phyloP scores from a whole-genome alignment of 306 rosid species.

The Notholithocarpus densiflorus region DNA sequence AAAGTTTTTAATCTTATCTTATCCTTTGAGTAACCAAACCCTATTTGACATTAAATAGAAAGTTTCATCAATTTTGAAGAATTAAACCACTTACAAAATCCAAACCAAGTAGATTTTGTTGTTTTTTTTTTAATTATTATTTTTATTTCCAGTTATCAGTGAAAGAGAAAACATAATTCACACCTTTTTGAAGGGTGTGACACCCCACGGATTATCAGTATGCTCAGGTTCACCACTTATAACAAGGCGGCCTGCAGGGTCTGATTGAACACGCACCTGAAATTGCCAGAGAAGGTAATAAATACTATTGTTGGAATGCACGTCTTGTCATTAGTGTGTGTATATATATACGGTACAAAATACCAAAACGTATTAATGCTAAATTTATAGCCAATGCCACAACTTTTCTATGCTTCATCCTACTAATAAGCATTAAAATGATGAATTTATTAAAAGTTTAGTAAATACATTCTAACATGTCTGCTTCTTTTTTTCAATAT shows the following conservation, averaged over 20 bases:
- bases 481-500: not conserved
- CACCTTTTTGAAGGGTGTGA: conserved; percentile 93
- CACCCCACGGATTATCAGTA: conserved; percentile 95
- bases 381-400: not conserved
- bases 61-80: too few species aligned
- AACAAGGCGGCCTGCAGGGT: conserved; percentile 91
- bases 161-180: not conserved
- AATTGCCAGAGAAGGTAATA: conserved; percentile 3
- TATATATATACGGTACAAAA: not conserved
- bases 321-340: not conserved
- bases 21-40: not conserved
- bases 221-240: conserved; percentile 97
- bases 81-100: too few species aligned
- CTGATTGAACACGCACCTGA: conserved; percentile 97
- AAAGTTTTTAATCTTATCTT: not conserved
- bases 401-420: not conserved
- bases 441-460: not conserved
- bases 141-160: not conserved
- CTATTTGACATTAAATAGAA: not conserved
- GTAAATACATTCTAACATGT: not conserved
- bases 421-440: not conserved
- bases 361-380: not conserved
- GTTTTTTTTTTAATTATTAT: too few species aligned
- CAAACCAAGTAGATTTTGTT: not conserved
- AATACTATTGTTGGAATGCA: not conserved